Conservation (phyloP, 2,329 filamentous ascomycete genomes). For the Talaromyces verruculosus region DNA sequence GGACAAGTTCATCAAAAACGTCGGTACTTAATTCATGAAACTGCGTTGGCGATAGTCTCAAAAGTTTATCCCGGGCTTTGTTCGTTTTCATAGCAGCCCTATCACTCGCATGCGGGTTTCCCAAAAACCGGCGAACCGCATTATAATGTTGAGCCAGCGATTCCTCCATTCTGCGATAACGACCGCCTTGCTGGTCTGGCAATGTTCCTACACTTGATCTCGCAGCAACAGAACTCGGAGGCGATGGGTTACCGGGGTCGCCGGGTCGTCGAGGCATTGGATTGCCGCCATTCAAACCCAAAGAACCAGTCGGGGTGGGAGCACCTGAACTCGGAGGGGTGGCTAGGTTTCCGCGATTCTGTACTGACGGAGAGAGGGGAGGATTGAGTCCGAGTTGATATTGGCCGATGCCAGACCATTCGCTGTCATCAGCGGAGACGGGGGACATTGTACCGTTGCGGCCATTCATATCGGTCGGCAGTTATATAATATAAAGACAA, state of each 20-base stretch:
- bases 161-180: slow-evolving; percentile 62
- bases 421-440: slow-evolving; percentile 76
- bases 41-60: slow-evolving; percentile 84
- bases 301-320: slow-evolving; percentile 51
- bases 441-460: slow-evolving; percentile 77
- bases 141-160: slow-evolving; percentile 78
- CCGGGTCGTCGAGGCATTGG: slow-evolving; percentile 29
- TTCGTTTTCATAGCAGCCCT: slow-evolving; percentile 73
- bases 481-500: not conserved
- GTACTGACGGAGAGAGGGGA: slow-evolving; percentile 49
- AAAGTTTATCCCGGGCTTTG: slow-evolving; percentile 89
- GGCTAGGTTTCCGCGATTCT: slow-evolving; percentile 54
- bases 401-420: slow-evolving; percentile 72
- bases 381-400: slow-evolving; percentile 56
- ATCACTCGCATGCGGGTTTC: slow-evolving; percentile 69
- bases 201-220: slow-evolving; percentile 75
- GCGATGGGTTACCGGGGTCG: slow-evolving; percentile 63
- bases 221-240: slow-evolving; percentile 77
- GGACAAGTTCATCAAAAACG: slow-evolving; percentile 90
- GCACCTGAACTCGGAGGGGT: slow-evolving; percentile 68
- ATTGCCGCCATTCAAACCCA: slow-evolving; percentile 56
- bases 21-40: slow-evolving; percentile 98
- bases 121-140: slow-evolving; percentile 74
- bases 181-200: slow-evolving; percentile 64
- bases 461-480: slow-evolving; percentile 58